Percentiles rank a stretch among this genome's conserved stretches.
These are phyloP conservation scores for Coniosporium tulheliwenetii DNA, from an alignment of 2,329 filamentous ascomycete genomes.

Conservation along the genomic window DNA sequence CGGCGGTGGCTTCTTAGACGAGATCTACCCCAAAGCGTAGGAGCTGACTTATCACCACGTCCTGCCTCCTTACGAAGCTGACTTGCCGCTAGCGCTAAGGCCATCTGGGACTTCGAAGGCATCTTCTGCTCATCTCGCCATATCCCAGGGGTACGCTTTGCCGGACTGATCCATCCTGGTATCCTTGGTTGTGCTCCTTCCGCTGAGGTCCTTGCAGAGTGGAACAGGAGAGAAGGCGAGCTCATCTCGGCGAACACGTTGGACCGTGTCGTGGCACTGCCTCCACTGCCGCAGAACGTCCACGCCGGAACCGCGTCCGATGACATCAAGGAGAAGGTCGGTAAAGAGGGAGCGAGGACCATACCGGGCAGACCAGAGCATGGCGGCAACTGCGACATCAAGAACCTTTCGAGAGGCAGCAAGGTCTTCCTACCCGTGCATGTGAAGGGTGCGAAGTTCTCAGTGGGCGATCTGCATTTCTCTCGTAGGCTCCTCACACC, in stretches of 20 bases:
- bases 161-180: slow-evolving; percentile 79
- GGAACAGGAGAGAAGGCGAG: slow-evolving; percentile 73
- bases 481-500: slow-evolving; percentile 31
- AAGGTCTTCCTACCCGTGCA: slow-evolving; percentile 84
- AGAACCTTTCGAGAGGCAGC: slow-evolving; percentile 63
- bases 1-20: slow-evolving; percentile 78
- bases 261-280: slow-evolving; percentile 58
- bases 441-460: slow-evolving; percentile 75
- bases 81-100: slow-evolving; percentile 40
- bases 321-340: slow-evolving; percentile 49
- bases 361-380: slow-evolving; percentile 75
- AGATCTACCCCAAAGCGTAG: slow-evolving; percentile 70
- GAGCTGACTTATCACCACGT: slow-evolving; percentile 9
- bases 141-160: slow-evolving; percentile 74
- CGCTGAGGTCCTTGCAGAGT: slow-evolving; percentile 56
- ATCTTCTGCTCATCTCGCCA: slow-evolving; percentile 75
- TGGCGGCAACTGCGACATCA: slow-evolving; percentile 85
- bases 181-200: slow-evolving; percentile 85
- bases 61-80: not conserved
- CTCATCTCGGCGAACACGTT: slow-evolving; percentile 55
- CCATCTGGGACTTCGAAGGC: slow-evolving; percentile 64
- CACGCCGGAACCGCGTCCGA: slow-evolving; percentile 53
- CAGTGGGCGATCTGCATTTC: slow-evolving; percentile 78
- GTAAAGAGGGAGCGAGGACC: slow-evolving; percentile 65
- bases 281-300: slow-evolving; percentile 54